Evolutionary conservation across 805 yeast species (phyloP).

Genomic region (Ascoidea rubescens): DNA sequence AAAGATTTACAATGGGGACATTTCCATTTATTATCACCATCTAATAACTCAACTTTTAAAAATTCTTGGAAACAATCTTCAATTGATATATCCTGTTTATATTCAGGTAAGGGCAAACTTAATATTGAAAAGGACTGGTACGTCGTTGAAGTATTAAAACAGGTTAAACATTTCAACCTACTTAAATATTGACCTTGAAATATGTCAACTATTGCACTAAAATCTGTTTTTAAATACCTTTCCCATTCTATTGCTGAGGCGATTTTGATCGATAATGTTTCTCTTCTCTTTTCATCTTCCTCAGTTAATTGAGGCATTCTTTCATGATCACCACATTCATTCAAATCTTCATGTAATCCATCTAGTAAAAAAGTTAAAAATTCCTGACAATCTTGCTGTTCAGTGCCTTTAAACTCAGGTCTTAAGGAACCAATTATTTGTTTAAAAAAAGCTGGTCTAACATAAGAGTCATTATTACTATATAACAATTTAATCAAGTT

Average conservation of each 20-base stretch:
- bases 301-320: slow-evolving; percentile 46
- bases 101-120: slow-evolving; percentile 62
- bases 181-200: slow-evolving; percentile 86
- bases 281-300: slow-evolving; percentile 63
- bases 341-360: slow-evolving; percentile 72
- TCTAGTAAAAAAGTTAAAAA: slow-evolving; percentile 65
- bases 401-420: slow-evolving; percentile 44
- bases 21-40: slow-evolving; percentile 70
- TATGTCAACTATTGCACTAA: slow-evolving; percentile 64
- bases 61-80: slow-evolving; percentile 67
- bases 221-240: slow-evolving; percentile 62
- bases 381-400: slow-evolving; percentile 82
- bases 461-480: slow-evolving; percentile 28
- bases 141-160: slow-evolving; percentile 71
- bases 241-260: slow-evolving; percentile 93
- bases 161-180: slow-evolving; percentile 57
- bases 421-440: slow-evolving; percentile 54
- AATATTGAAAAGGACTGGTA: slow-evolving; percentile 72
- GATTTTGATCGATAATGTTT: slow-evolving; percentile 55
- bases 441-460: slow-evolving; percentile 55
- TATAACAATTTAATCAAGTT: slow-evolving; percentile 41
- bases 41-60: slow-evolving; percentile 58
- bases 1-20: slow-evolving; percentile 64
- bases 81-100: slow-evolving; percentile 22
- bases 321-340: slow-evolving; percentile 43